Conservation (phyloP, 768 basidiomycete genomes). For the Amylocystis lapponica region DNA sequence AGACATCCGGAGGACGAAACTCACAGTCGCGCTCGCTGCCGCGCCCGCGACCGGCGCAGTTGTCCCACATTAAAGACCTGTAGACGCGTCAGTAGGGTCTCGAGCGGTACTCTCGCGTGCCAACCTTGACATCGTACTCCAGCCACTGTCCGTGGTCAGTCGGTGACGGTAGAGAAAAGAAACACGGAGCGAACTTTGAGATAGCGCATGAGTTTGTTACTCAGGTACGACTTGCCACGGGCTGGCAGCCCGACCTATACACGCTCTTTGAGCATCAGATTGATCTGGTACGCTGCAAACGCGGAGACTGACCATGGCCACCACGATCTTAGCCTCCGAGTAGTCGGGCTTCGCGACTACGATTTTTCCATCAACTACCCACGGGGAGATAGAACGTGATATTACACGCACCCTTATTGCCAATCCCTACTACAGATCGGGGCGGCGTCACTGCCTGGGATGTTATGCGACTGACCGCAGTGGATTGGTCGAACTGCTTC, state of each 20-base stretch:
- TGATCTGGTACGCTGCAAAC: neutral
- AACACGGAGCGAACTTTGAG: conserved; percentile 53
- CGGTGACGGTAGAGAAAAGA: neutral
- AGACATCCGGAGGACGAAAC: conserved; percentile 11
- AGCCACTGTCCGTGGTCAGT: conserved; percentile 65
- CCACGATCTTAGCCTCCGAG: conserved; percentile 96
- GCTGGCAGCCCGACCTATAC: conserved; percentile 92
- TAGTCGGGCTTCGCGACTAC: conserved; percentile 95
- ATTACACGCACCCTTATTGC: conserved; percentile 64
- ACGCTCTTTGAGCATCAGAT: neutral
- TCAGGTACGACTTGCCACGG: conserved; percentile 95
- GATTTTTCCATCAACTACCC: conserved; percentile 1
- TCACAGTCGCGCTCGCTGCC: conserved; percentile 70
- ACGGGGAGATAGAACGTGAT: neutral
- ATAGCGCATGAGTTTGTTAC: conserved; percentile 96
- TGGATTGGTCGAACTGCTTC: conserved; percentile 75
- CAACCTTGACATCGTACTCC: conserved; percentile 91
- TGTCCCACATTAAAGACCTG: conserved; percentile 99
- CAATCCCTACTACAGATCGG: conserved; percentile 81
- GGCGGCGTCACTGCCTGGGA: conserved; percentile 78
- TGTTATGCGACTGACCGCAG: conserved; percentile 59
- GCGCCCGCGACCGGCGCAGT: conserved; percentile 80
- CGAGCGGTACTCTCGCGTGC: neutral
- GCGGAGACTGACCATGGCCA: conserved; percentile 72
- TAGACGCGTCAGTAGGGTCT: neutral